Evolutionary conservation across 176 grass and related monocot genomes (phyloP).

Genomic region (Urochloa ruziziensis): DNA sequence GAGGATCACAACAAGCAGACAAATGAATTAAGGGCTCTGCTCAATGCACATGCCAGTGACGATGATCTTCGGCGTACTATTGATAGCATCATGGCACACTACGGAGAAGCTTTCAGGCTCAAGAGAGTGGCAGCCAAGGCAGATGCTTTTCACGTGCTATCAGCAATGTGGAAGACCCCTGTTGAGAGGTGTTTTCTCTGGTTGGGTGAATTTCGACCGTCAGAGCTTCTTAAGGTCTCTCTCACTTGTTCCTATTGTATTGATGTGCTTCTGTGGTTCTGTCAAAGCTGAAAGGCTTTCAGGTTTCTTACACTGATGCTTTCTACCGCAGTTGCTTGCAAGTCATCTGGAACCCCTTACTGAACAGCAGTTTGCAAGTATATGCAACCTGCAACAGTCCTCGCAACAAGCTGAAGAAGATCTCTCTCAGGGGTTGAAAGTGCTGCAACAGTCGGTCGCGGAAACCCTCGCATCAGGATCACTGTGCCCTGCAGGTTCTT

Average conservation of each 20-base stretch:
- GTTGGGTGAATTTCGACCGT: conserved; percentile 52
- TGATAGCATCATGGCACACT: conserved; percentile 39
- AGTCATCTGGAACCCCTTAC: conserved; percentile 57
- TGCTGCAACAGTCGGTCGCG: conserved; percentile 34
- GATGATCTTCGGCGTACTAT: conserved; percentile 39
- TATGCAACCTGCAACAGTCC: conserved; percentile 39
- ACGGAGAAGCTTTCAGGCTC: conserved; percentile 49
- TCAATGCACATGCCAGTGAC: conserved; percentile 42
- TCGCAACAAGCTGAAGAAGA: conserved; percentile 41
- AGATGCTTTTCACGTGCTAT: conserved; percentile 54
- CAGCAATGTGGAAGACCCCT: conserved; percentile 67
- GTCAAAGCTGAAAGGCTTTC: neutral
- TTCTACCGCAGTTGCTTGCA: conserved; percentile 41
- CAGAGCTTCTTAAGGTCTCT: conserved; percentile 54
- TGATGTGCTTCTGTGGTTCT: neutral
- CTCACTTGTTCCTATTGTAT: neutral
- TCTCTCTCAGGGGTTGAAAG: conserved; percentile 39
- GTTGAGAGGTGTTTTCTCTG: conserved; percentile 62
- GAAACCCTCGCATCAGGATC: conserved; percentile 39
- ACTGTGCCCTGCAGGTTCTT: neutral
- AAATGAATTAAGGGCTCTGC: conserved; percentile 44
- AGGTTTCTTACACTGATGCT: neutral
- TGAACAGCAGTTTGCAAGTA: conserved; percentile 48
- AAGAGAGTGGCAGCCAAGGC: conserved; percentile 51
- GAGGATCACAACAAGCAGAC: conserved; percentile 39